Evolutionary conservation across 2,329 filamentous ascomycete genomes (phyloP).

Genomic region (Colletotrichum costaricense): DNA sequence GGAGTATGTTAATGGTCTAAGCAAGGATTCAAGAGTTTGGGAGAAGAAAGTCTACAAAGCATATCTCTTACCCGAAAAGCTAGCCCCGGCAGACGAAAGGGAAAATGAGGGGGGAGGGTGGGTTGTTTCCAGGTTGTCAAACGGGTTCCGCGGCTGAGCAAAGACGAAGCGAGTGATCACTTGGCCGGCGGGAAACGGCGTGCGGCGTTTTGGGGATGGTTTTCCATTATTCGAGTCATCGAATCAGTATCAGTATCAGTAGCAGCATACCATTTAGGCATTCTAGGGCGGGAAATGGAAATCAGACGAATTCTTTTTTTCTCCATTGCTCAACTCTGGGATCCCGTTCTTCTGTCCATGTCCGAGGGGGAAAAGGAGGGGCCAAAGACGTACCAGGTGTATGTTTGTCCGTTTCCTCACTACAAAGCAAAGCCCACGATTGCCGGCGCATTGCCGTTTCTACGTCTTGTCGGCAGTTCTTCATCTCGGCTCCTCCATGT

Average conservation of each 20-base stretch:
- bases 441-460: not conserved
- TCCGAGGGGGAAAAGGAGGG: not conserved
- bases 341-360: no score
- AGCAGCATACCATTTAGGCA: not conserved
- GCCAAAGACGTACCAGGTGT: not conserved
- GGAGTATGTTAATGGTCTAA: not conserved
- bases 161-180: not conserved
- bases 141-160: conserved; percentile 3
- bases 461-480: not conserved
- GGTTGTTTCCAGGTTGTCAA: not conserved
- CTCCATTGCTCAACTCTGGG: not conserved
- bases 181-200: conserved; percentile 19
- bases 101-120: not conserved
- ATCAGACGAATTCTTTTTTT: not conserved
- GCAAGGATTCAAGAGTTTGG: not conserved
- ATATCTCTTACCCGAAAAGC: conserved; percentile 8
- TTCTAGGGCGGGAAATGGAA: not conserved
- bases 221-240: not conserved
- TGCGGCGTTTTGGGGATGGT: conserved; percentile 25
- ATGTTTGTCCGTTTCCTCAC: not conserved
- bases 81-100: not conserved
- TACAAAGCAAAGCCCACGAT: not conserved
- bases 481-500: not conserved
- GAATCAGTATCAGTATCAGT: not conserved
- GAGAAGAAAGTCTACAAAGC: not conserved